Evolutionary conservation across 768 basidiomycete species (phyloP), one percentile per base, ranked within the genome.

Genomic region (Daedalea quercina): DNA sequence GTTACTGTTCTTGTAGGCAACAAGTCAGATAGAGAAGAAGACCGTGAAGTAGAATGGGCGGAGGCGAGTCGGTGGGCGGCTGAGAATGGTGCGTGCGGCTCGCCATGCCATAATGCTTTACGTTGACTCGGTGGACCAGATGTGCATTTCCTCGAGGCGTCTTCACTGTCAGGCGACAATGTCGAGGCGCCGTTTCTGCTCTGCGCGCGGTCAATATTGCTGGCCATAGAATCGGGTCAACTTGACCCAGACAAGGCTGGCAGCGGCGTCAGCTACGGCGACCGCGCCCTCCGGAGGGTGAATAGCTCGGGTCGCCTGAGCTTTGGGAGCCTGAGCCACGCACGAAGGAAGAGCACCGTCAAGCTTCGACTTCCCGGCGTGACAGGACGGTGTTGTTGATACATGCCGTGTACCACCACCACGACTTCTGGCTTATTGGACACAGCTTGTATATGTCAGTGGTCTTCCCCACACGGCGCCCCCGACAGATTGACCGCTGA

Each of bases 41-140:
- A 93, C 47, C 75, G 96, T 49, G 90, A 98, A 68, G 94, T 99
- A 35, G 91, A 95, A 61, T 96, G 90, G 84, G 79, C 86, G 23
- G 96, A 99, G 70, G 96, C 92, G 9, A 92, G 90, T 62, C 76
- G 81, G 64, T 99, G 94, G 94, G 95, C 96, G 19, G 88, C 93
- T 46, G 91, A 94, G 67, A 94, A 98, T 67, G 89, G 94, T 93
- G 59, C 55, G 76, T 56, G 42, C 34, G 25, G 19, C 42, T 42
- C 9, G 22, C 53, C 24, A 13, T 37, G 33, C 9, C 35, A 24
- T 23, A 23, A 37, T 53, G 20, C 20, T 8, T 44, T 31, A 22
- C 25, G 50, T 34, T 47, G 49, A 50, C 50, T 54, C 33, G 55
- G 47, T 45, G 50, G 51, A 19, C 33, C 61, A 97, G 94, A 90